Evolutionary conservation across 768 basidiomycete species (phyloP).

Genomic region (Rhizopogon salebrosus): DNA sequence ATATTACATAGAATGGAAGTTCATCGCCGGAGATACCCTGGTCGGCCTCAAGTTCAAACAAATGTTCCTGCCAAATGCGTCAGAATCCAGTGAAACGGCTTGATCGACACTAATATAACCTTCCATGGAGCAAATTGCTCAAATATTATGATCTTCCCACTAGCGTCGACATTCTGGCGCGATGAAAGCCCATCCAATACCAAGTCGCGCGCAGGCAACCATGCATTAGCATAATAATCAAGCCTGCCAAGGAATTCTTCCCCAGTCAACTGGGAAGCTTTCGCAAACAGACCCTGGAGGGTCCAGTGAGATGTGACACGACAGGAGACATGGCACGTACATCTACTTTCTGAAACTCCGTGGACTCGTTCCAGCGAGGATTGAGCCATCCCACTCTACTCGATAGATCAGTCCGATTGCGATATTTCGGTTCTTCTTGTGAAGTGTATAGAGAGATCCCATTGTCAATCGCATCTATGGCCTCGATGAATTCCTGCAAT

Average conservation of each 20-base stretch:
- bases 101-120: conserved; percentile 34
- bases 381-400: conserved; percentile 82
- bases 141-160: conserved; percentile 76
- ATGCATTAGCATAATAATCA: conserved; percentile 80
- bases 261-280: conserved; percentile 80
- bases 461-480: conserved; percentile 93
- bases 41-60: conserved; percentile 80
- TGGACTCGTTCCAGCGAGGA: conserved; percentile 85
- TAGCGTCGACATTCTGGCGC: conserved; percentile 57
- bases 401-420: conserved; percentile 76
- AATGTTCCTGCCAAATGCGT: conserved; percentile 61
- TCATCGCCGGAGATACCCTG: conserved; percentile 37
- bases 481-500: conserved; percentile 84
- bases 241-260: conserved; percentile 78
- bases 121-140: conserved; percentile 86
- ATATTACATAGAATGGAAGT: conserved; percentile 79
- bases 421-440: conserved; percentile 66
- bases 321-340: conserved; percentile 39
- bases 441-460: conserved; percentile 79
- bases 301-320: conserved; percentile 3
- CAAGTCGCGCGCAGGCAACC: conserved; percentile 87
- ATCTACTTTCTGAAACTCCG: conserved; percentile 63
- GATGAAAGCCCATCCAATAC: conserved; percentile 56
- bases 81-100: background rate
- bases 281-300: conserved; percentile 60